Conservation (phyloP, 768 basidiomycete genomes). For the Favolaschia claudopus region DNA sequence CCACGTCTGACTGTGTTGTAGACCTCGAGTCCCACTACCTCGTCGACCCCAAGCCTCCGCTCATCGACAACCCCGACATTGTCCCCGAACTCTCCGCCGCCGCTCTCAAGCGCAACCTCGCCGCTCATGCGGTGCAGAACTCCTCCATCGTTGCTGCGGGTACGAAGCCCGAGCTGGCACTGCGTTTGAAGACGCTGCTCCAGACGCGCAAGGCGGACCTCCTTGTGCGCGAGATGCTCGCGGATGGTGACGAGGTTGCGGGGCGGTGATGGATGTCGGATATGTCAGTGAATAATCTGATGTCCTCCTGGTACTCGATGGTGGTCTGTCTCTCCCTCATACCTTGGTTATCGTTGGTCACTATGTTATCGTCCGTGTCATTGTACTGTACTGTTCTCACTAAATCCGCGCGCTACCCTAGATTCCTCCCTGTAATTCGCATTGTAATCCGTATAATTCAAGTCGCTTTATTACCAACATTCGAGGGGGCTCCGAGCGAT, state of each 20-base stretch:
- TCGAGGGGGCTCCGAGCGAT: no score
- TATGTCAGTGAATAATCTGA: no score
- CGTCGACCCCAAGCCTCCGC: constrained; percentile 53
- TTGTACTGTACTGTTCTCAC: no score
- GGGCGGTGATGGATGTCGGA: no score
- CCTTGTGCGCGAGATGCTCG: constrained; percentile 54
- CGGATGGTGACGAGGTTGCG: constrained; percentile 28
- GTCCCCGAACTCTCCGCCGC: constrained; percentile 51
- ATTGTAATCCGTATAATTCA: no score
- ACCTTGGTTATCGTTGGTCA: no score
- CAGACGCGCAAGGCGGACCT: constrained; percentile 57
- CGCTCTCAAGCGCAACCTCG: constrained; percentile 64
- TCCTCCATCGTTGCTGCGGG: constrained; percentile 53
- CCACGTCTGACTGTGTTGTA: constrained; percentile 28
- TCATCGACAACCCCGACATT: constrained; percentile 51
- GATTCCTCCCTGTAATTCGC: no score
- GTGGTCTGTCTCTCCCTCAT: no score
- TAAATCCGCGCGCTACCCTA: no score
- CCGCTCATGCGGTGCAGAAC: constrained; percentile 60
- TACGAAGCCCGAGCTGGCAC: constrained; percentile 55
- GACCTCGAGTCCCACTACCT: constrained; percentile 58
- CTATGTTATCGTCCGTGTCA: no score
- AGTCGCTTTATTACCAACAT: no score
- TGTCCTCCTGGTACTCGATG: no score
- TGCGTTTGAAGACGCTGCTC: constrained; percentile 55